Conservation (phyloP, 2,329 filamentous ascomycete genomes). For the Exophiala oligosperma region DNA sequence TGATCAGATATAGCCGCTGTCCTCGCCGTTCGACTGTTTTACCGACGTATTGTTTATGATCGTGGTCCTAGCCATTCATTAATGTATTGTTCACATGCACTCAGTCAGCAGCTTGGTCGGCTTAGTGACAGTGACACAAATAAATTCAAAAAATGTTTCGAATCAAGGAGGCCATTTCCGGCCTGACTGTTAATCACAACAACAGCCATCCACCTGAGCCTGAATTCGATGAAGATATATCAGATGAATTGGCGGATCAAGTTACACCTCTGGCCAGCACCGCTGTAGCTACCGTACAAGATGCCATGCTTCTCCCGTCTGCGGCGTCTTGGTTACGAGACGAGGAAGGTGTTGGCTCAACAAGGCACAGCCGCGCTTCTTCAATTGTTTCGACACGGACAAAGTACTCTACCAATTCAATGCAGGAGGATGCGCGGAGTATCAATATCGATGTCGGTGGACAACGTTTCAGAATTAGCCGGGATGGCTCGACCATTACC, state of each 20-base stretch:
- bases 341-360: slow-evolving; percentile 18
- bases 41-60: background rate
- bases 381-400: slow-evolving; percentile 35
- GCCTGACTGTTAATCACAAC: background rate
- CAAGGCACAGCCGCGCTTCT: slow-evolving; percentile 33
- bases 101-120: too few species aligned
- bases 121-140: background rate
- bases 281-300: background rate
- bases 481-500: slow-evolving; percentile 34
- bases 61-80: background rate
- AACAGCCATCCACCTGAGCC: background rate
- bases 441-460: slow-evolving; percentile 34
- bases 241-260: slow-evolving; percentile 9
- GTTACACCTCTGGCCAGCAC: slow-evolving; percentile 3
- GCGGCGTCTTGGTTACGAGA: slow-evolving; percentile 25
- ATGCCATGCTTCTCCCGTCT: background rate
- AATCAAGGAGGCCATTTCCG: slow-evolving; percentile 10
- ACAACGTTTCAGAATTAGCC: slow-evolving; percentile 34
- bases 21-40: background rate
- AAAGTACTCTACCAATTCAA: slow-evolving; percentile 32
- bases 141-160: slow-evolving; percentile 10
- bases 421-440: slow-evolving; percentile 31
- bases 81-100: too few species aligned
- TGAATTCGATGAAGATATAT: background rate
- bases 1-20: background rate